Evolutionary conservation across 768 basidiomycete genomes (phyloP), one percentile per base, ranked within the genome.

Genomic region (Lentinus brumalis): DNA sequence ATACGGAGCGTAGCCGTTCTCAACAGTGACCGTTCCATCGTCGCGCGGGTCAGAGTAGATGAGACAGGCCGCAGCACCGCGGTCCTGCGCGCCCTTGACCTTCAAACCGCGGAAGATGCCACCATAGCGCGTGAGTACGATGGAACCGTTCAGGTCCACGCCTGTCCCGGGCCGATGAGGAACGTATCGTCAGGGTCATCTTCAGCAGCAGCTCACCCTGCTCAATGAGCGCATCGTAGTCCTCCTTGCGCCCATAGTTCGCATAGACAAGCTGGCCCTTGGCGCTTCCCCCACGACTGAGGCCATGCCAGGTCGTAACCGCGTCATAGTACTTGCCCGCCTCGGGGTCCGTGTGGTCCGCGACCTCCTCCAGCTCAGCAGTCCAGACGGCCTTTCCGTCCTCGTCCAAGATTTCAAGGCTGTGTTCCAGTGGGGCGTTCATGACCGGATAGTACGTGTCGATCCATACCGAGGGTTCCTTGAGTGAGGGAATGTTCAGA

Each of bases 11-110:
- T 88, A 94, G 10, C 91, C 94, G 59, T 94, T 93, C 63, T 83
- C 81, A 11, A 79, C 79, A 1, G 87, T 91, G 21, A 93, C 88
- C 53, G 77, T 82, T 4, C 94, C 94, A 66, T 96, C 92, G 69
- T 96, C 92, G 31, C 86, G 87, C 15, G 89, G 88, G 73, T 96
- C 94, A 39, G 85, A 86, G 76, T 92, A 96, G 56, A 96, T 92
- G 46, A 96, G 74, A 32, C 87, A 79, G 38, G 87, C 94, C 30
- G 78, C 79, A 2, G 92, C 92, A 35, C 94, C 94, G 14, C 83
- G 84, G 57, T 94, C 91, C 71, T 95, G 83, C 2, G 95, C 94
- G 3, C 86, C 84, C 78, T 92, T 85, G 56, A 95, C 80, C 81
- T 95, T 97, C 18, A 98, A 79, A 11, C 96, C 96, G 64, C 96